A percentile compares a stretch with the other conserved stretches of the same genome.
Conservation (phyloP, 805 yeast species). For the Wickerhamomyces bovis region DNA sequence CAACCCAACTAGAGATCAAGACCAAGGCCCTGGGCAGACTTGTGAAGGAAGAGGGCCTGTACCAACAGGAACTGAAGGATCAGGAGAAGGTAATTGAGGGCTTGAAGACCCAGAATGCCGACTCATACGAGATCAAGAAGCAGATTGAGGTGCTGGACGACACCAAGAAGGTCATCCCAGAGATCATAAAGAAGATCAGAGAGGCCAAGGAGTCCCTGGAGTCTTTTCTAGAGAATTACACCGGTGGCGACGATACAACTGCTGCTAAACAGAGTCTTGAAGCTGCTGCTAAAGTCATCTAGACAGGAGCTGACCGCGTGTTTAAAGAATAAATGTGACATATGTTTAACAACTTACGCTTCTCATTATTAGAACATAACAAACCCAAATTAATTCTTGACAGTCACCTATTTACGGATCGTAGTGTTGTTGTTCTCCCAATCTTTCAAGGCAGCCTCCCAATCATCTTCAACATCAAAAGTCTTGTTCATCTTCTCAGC, state of each 20-base stretch:
- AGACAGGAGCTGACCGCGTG: too few relatives aligned
- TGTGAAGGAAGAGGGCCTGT: constrained; percentile 58
- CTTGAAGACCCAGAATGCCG: constrained; percentile 42
- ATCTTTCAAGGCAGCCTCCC: constrained; percentile 58
- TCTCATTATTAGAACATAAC: neutral
- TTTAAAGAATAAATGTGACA: neutral
- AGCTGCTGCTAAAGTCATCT: constrained; percentile 22
- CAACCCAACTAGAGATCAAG: constrained; percentile 66
- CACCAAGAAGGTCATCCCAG: constrained; percentile 47
- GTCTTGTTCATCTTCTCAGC: constrained; percentile 35
- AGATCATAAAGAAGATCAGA: constrained; percentile 35
- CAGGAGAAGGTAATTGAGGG: constrained; percentile 43
- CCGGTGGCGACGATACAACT: constrained; percentile 29
- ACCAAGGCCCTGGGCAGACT: constrained; percentile 63
- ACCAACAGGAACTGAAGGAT: constrained; percentile 51
- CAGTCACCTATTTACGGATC: constrained; percentile 8
- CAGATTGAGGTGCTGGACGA: constrained; percentile 48
- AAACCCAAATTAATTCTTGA: neutral
- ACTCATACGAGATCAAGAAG: constrained; percentile 60
- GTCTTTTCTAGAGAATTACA: constrained; percentile 31
- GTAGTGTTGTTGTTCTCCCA: constrained; percentile 44
- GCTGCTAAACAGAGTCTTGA: constrained; percentile 22
- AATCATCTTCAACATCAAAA: constrained; percentile 58
- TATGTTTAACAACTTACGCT: neutral
- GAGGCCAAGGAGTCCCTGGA: constrained; percentile 35